Percentiles rank a stretch among this genome's conserved stretches.
These are phyloP conservation scores for Niveomyces coronatus DNA, from an alignment of 2,329 filamentous ascomycete species.

Conservation along the genomic window DNA sequence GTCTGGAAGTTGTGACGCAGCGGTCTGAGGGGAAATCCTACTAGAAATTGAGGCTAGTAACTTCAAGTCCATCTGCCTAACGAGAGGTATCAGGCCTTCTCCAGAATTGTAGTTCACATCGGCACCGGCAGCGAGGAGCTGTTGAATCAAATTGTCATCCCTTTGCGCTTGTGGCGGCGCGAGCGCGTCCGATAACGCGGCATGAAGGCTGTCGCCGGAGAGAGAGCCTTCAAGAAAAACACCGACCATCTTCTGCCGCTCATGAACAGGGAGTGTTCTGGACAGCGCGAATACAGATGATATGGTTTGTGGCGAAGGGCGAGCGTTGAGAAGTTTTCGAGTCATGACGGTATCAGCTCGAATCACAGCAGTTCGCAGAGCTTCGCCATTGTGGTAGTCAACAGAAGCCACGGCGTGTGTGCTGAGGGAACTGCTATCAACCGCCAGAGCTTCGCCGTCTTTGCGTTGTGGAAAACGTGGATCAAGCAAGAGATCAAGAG, in stretches of 20 bases:
- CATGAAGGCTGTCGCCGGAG: constrained; percentile 35
- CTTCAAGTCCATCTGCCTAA: constrained; percentile 35
- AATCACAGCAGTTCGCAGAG: constrained; percentile 38
- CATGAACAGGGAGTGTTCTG: constrained; percentile 28
- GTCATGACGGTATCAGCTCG: constrained; percentile 34
- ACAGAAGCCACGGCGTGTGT: constrained; percentile 40
- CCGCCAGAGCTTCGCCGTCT: too few relatives aligned
- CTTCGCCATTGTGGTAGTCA: constrained; percentile 40
- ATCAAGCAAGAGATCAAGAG: constrained; percentile 38
- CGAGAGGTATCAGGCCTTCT: constrained; percentile 35
- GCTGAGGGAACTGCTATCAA: too few relatives aligned
- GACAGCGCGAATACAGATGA: constrained; percentile 39
- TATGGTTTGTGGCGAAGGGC: constrained; percentile 37
- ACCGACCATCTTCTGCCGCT: constrained; percentile 39
- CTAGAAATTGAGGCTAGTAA: constrained; percentile 36
- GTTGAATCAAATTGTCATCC: constrained; percentile 40
- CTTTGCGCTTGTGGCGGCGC: constrained; percentile 34
- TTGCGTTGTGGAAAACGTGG: constrained; percentile 30
- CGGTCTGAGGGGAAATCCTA: constrained; percentile 35
- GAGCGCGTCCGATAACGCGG: constrained; percentile 42
- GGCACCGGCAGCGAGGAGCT: constrained; percentile 41
- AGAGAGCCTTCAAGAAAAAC: constrained; percentile 39
- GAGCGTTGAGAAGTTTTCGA: constrained; percentile 33
- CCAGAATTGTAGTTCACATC: constrained; percentile 46
- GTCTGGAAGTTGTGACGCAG: constrained; percentile 35